Base-by-base conservation (phyloP, 2,329 filamentous ascomycete species). In the Chrysoporthe deuterocubensis region DNA sequence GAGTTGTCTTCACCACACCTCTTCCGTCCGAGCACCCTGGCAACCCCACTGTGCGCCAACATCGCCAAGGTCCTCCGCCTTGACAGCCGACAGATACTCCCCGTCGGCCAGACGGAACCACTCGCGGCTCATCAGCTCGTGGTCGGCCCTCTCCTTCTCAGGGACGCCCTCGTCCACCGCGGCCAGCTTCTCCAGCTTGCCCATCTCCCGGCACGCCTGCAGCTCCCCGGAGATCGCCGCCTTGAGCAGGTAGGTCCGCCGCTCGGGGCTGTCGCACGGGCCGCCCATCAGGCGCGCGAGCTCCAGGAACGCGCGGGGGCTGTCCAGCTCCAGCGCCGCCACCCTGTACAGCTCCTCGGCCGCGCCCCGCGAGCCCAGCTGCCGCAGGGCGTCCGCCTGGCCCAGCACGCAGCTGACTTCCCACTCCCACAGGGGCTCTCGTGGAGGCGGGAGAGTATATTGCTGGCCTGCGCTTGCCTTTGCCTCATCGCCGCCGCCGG, bases 361-460 rank as follows among this genome's bases (percentile, higher is more conserved):
- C 21, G 75, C 72, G 14, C 69, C 66, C 21, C 64, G 67, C 32
- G 70, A 69, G 11, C 67, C 68, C 26, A n/a, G 32, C 3, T 52
- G 59, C 18, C 56, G 18, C 32, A 76, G 72, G 57, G 78, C 73
- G 26, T 66, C 59, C 18, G 76, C 78, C 16, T 76, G 74, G 34
- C 66, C 72, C 43, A 76, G 70, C 18, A 77, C 71, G 71, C 78
- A 79, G 44, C 67, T 70, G 13, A 67, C 68, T 66, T 79, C 78
- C 76, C 77, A 80, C 50, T 76, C 74, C 80, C 80, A 82, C 46
- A 69, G 71, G n/a, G 72, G 70, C 34, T 57, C 21, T 6, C 72
- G 65, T 14, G 57, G 40, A 40, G 44, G 13, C 5, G 57, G 46
- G 9, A 65, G 62, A 18, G 1, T 50, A 8, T 60, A 44, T 0